Base-by-base conservation (phyloP, 2,329 filamentous ascomycete genomes). In the Elsinoe necatrix region DNA sequence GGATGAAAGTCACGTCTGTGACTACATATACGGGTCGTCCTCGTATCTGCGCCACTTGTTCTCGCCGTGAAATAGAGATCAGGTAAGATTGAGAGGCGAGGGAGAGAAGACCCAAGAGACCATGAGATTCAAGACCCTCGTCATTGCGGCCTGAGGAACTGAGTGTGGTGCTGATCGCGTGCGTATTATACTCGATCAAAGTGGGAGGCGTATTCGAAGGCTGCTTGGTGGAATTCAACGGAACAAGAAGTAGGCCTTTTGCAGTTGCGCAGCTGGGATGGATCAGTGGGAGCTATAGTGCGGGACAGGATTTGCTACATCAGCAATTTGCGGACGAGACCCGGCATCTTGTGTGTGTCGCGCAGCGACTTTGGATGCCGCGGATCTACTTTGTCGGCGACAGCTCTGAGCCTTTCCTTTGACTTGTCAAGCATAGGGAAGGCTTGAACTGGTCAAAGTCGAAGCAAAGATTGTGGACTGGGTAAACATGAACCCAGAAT, bases 1-100 rank as follows among this genome's bases (percentile, higher is more conserved):
- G 93, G 4, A 95, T 95, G n/a, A 97, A 75, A 5, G 89, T 86
- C 29, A 97, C 87, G 63, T 95, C 89, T 42, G 87, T 93, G 59
- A 96, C 82, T 37, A 89, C 84, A 70, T 95, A 98, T 56, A 97
- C 77, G 0, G 91, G 85, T 56, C 81, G 84, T 4, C 89, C 89
- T 61, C 85, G 83, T 51, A 97, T 83, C 61, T 91, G 85, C 2
- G 93, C 93, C 51, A 97, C 90, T 69, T 95, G 88, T 65, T 95
- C 82, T 47, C 92, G 87, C 58, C 84, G 82, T 20, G 86, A 90
- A 65, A 98, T 95, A 9, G 89, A 86, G 58, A 98, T 81, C 5
- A 98, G 80, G 71, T 92, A 97, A 61, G 84, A 87, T 25, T 85
- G 80, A 35, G 84, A 86, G 20, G 90, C 87, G 59, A 97, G 81